Percentiles rank a stretch among this genome's conserved stretches.
Evolutionary conservation across 495 filamentous ascomycete species (phyloP).

Genomic region (Xylaria palmicola): DNA sequence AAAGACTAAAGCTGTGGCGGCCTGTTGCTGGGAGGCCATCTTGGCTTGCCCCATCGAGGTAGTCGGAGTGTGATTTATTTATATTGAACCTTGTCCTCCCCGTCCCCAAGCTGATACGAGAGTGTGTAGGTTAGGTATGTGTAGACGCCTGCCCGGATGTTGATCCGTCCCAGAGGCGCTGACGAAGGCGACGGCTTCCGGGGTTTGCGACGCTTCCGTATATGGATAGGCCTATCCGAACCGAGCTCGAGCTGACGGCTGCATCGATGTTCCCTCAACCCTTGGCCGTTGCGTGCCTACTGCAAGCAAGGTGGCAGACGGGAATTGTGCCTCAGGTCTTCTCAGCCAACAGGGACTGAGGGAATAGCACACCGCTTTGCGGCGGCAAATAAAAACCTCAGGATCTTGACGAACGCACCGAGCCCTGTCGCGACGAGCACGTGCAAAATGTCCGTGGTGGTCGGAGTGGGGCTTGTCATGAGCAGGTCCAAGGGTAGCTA

Average conservation of each 20-base stretch:
- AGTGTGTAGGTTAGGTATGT: background rate
- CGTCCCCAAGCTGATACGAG: background rate
- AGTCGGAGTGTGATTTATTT: background rate
- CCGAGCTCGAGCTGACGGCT: background rate
- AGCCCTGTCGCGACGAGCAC: constrained; percentile 13
- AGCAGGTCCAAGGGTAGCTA: background rate
- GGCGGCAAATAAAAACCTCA: constrained; percentile 8
- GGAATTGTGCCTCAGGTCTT: background rate
- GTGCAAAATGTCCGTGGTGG: constrained; percentile 14
- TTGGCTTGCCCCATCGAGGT: constrained; percentile 2
- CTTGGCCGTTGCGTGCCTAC: background rate
- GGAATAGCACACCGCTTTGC: constrained; percentile 11
- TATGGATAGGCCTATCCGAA: background rate
- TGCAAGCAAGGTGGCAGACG: background rate
- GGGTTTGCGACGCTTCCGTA: background rate
- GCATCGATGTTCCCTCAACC: background rate
- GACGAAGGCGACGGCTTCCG: constrained; percentile 1
- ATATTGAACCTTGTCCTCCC: no score
- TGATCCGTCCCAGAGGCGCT: background rate
- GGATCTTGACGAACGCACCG: background rate
- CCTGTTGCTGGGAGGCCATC: background rate
- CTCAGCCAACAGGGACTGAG: background rate
- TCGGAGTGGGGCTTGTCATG: constrained; percentile 5
- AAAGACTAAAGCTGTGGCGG: background rate
- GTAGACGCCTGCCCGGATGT: background rate